Base-by-base conservation (phyloP, 1,284 basidiomycete genomes). In the Pulveroboletus sp. region DNA sequence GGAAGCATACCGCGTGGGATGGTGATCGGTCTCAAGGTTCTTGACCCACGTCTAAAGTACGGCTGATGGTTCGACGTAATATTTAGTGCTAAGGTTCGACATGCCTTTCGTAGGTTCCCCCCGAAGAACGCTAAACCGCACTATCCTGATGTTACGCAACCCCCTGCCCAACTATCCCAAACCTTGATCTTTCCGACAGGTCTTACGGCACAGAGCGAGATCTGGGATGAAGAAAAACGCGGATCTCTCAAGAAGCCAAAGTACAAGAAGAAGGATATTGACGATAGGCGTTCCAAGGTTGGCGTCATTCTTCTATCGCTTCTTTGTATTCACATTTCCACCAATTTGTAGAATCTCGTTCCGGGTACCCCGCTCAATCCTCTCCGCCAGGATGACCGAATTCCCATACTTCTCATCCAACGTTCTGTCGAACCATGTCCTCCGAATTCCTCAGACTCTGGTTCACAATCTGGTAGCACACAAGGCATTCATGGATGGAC, bases 391-490 rank as follows among this genome's bases (percentile, higher is more conserved):
- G 95, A 97, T 68, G 85, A 92, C 69, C 85, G 87, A 15, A 76
- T 97, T 8, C 92, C 95, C 1, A 72, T 94, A 44, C 73, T 97
- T 33, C 79, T 97, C 36, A 81, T 96, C 12, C 91, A 94, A 70
- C 83, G 83, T n/a, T 88, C 89, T 1, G 66, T 91, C n/a, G 81
- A 83, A 61, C 65, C 73, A 22, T 48, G 49, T 49, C 26, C 45
- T 5, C 43, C 69, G 9, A 62, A 67, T 15, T 57, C 74, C 53
- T 70, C 53, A 57, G 43, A 52, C 2, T 59, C 60, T n/a, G 42
- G 71, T 43, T 71, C 50, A 59, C 55, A 57, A 5, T 60, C 62
- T 17, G 52, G 56, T 35, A 51, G 57, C 5, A 62, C 64, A 18
- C 73, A 74, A 59, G 74, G 80, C 1, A 76, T 92, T 33, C 85